Conservation (phyloP, 805 yeast genomes). For the Tetrapisispora taiwanensis region DNA sequence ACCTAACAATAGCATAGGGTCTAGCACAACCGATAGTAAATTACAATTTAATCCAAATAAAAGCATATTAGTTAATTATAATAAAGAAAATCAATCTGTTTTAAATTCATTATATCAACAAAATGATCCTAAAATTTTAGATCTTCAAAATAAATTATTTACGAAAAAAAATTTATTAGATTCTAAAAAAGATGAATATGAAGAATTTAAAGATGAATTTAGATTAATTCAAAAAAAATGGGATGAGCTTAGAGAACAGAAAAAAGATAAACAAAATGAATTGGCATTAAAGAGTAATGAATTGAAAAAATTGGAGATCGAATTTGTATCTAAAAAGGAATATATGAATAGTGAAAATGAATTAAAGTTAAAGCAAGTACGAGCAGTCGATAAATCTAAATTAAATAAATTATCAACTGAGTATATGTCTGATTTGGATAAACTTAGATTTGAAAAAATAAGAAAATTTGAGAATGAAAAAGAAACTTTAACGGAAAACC, state of each 20-base stretch:
- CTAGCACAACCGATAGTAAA: not conserved
- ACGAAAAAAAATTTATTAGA: slow-evolving; percentile 21
- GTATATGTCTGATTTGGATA: slow-evolving; percentile 32
- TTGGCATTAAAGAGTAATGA: slow-evolving; percentile 27
- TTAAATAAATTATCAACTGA: slow-evolving; percentile 28
- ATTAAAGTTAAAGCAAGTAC: slow-evolving; percentile 26
- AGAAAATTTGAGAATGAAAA: slow-evolving; percentile 27
- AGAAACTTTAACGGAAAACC: slow-evolving; percentile 16
- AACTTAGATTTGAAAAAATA: slow-evolving; percentile 31
- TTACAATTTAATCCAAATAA: not conserved
- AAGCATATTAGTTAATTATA: not conserved
- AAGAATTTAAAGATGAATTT: slow-evolving; percentile 13
- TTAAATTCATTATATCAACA: slow-evolving; percentile 26
- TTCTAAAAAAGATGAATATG: slow-evolving; percentile 17
- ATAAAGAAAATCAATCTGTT: slow-evolving; percentile 9
- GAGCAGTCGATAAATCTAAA: slow-evolving; percentile 32
- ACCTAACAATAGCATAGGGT: not conserved
- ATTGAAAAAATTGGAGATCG: slow-evolving; percentile 24
- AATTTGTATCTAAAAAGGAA: slow-evolving; percentile 18
- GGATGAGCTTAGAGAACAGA: slow-evolving; percentile 23
- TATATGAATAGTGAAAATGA: slow-evolving; percentile 26
- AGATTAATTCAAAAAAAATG: slow-evolving; percentile 18
- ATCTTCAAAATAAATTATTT: slow-evolving; percentile 20
- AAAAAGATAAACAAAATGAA: slow-evolving; percentile 18
- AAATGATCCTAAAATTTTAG: slow-evolving; percentile 22